Base-by-base conservation (phyloP, 2,329 filamentous ascomycete genomes). In the Hypomyces rosellus region DNA sequence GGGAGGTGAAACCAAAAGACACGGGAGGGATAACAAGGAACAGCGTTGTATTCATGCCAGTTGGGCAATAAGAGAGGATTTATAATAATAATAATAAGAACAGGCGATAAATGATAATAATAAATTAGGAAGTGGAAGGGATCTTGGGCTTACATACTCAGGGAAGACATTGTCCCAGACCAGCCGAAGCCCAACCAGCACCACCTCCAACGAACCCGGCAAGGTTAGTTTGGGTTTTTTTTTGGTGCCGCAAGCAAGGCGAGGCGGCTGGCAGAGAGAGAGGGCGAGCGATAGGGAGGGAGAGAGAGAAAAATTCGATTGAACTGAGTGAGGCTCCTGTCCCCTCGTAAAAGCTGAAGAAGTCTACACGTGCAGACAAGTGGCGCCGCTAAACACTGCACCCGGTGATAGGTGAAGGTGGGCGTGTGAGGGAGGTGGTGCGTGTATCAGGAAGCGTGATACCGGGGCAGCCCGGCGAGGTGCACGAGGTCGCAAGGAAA, bases 101-200 rank as follows among this genome's bases (percentile, higher is more conserved):
- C 6, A 9, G 25, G 9, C 9, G 9, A 30, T 30, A 30, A 30
- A 30, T 30, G 25, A 20, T 20, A 11, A 30, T 30, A 30, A 30
- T 30, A 30, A 30, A 30, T 30, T 11, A 30, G 25, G 25, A 30
- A 30, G 25, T 13, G 41, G 41, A 44, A 25, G 25, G 25, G 16
- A 33, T 30, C 25, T 42, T 25, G 41, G 41, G 41, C 41, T 44
- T 40, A 40, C 38, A 40, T 44, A 45, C 43, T 45, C 43, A 45
- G 34, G 43, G 43, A 34, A 45, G 43, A 34, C 43, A 45, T 45
- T 34, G 14, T 45, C 30, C 43, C 43, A 45, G 33, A 45, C 14
- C 39, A 25, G 45, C 6, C 25, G 25, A 30, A 30, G 38, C 37
- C 38, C 15, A 45, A 34, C 34, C 30, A 45, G 30, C 43, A n/a